These are phyloP conservation scores for Mortierella sp. DNA, from an alignment of 371 early-diverging fungal genomes.

Conservation along the genomic window DNA sequence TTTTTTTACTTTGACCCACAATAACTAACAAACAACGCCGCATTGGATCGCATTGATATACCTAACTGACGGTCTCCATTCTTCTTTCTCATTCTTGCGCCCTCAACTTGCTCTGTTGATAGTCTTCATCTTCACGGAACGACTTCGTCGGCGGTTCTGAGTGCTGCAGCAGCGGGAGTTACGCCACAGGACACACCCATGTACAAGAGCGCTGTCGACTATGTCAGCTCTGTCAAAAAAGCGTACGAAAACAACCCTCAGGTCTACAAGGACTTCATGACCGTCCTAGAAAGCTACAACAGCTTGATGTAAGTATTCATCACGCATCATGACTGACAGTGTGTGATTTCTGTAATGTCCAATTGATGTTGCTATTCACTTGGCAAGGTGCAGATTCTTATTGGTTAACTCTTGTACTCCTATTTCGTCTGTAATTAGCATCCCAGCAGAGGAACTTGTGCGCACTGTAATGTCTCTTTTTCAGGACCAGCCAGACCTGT, in stretches of 20 bases:
- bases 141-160: constrained; percentile 26
- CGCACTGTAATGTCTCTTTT: constrained; percentile 57
- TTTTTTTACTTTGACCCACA: neutral
- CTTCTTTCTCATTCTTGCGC: neutral
- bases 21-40: neutral
- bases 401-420: neutral
- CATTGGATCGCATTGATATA: neutral
- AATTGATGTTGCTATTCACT: neutral
- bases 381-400: neutral
- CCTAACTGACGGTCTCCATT: neutral
- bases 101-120: neutral
- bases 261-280: constrained; percentile 45
- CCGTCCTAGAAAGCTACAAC: constrained; percentile 42
- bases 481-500: constrained; percentile 55
- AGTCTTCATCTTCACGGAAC: constrained; percentile 24
- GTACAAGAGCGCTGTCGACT: constrained; percentile 52
- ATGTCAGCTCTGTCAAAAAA: constrained; percentile 53
- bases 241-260: constrained; percentile 48
- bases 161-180: constrained; percentile 30
- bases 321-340: neutral
- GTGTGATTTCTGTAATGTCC: too few species aligned
- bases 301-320: constrained; percentile 25
- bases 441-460: constrained; percentile 50
- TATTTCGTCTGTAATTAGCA: constrained; percentile 1
- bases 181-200: constrained; percentile 34